Percentiles rank a stretch among this genome's conserved stretches.
Conservation (phyloP, 768 basidiomycete genomes). For the Xanthoconium stramineum region DNA sequence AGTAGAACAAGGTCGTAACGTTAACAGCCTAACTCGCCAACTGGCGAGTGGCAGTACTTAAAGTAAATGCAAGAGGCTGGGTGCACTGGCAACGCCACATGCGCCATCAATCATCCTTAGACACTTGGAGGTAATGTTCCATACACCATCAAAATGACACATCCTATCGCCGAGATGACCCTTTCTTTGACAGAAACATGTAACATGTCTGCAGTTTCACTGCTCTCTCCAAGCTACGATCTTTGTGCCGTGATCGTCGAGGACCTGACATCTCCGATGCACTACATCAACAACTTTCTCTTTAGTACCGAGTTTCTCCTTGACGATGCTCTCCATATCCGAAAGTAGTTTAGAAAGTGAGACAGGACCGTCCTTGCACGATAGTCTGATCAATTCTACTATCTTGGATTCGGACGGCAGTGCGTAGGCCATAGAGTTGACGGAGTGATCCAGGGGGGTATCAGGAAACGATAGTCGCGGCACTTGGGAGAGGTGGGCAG, state of each 20-base stretch:
- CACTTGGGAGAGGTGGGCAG: slow-evolving; percentile 43
- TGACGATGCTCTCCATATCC: slow-evolving; percentile 20
- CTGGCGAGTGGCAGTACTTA: slow-evolving; percentile 16
- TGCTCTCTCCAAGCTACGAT: slow-evolving; percentile 23
- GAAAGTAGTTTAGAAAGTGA: slow-evolving; percentile 21
- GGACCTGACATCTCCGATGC: slow-evolving; percentile 58
- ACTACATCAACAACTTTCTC: slow-evolving; percentile 81
- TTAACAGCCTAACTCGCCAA: slow-evolving; percentile 21
- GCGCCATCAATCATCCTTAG: slow-evolving; percentile 23
- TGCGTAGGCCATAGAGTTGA: slow-evolving; percentile 40
- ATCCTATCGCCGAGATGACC: neutral
- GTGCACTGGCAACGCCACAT: slow-evolving; percentile 20
- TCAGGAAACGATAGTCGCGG: slow-evolving; percentile 46
- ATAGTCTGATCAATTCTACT: slow-evolving; percentile 48
- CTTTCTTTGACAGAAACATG: neutral
- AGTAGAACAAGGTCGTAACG: slow-evolving; percentile 27
- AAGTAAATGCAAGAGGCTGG: slow-evolving; percentile 18
- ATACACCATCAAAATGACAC: too few species aligned
- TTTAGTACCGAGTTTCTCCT: slow-evolving; percentile 53
- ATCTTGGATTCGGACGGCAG: slow-evolving; percentile 82
- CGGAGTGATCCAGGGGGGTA: slow-evolving; percentile 23
- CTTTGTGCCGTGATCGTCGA: slow-evolving; percentile 44
- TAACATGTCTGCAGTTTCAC: slow-evolving; percentile 9
- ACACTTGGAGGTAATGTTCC: neutral
- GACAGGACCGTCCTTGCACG: slow-evolving; percentile 40